Percentiles rank a stretch among this genome's conserved stretches.
These are phyloP conservation scores for Pisolithus tinctorius DNA, from an alignment of 768 basidiomycete species.

Conservation along the genomic window DNA sequence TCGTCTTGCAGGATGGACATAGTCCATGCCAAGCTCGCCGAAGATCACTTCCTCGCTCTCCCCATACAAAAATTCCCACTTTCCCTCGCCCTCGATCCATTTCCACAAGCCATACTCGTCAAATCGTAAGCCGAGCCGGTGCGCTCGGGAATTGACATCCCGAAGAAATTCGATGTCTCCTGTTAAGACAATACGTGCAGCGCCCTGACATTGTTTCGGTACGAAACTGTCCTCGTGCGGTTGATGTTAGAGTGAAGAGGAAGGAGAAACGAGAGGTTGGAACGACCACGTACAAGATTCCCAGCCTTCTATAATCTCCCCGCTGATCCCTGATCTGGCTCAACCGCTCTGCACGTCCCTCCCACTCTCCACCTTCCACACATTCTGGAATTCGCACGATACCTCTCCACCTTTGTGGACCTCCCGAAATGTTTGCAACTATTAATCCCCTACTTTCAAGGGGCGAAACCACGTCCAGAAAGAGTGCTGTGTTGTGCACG, in stretches of 20 bases:
- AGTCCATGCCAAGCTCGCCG: conserved; percentile 36
- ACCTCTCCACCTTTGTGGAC: conserved; percentile 43
- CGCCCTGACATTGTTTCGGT: conserved; percentile 30
- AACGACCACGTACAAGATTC: conserved; percentile 22
- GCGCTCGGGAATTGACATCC: conserved; percentile 37
- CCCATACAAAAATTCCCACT: conserved; percentile 42
- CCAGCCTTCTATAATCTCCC: conserved; percentile 35
- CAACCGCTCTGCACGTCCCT: conserved; percentile 18
- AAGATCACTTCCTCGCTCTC: conserved; percentile 42
- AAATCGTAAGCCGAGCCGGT: conserved; percentile 39
- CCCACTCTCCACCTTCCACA: conserved; percentile 20
- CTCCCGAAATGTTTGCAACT: conserved; percentile 28
- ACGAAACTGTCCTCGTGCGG: conserved; percentile 10
- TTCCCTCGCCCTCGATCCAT: conserved; percentile 36
- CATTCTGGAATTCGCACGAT: conserved; percentile 41
- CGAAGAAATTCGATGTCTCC: conserved; percentile 47
- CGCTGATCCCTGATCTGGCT: conserved; percentile 16
- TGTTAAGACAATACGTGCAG: conserved; percentile 48
- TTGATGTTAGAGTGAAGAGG: neutral
- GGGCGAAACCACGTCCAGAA: conserved; percentile 33
- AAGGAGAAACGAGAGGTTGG: neutral
- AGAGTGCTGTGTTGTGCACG: conserved; percentile 20
- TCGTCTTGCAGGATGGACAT: conserved; percentile 32
- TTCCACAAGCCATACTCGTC: conserved; percentile 63
- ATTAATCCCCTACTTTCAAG: conserved; percentile 42